Conservation (phyloP, 139 green algal species). For the Picochlorum sp. region DNA sequence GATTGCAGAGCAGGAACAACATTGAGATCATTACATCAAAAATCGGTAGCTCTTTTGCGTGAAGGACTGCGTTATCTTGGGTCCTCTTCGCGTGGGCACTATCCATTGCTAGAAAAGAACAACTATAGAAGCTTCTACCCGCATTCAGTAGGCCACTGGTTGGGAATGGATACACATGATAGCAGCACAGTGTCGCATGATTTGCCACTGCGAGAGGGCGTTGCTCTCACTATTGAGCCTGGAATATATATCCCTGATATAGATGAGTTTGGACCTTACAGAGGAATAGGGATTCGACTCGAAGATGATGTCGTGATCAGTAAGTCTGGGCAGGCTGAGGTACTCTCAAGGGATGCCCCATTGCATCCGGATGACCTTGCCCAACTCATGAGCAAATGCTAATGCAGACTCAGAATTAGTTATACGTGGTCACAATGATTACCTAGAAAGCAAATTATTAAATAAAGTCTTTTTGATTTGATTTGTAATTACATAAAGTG, state of each 20-base stretch:
- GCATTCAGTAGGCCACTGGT: constrained; percentile 58
- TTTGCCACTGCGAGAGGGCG: constrained; percentile 34
- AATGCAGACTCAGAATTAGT: not conserved
- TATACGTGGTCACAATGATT: too few species aligned
- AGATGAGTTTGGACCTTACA: constrained; percentile 33
- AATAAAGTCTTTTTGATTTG: too few species aligned
- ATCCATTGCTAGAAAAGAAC: not conserved
- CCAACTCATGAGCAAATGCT: constrained; percentile 5
- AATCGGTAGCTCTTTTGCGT: constrained; percentile 32
- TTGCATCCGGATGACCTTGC: constrained; percentile 20
- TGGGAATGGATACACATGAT: constrained; percentile 79
- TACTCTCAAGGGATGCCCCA: constrained; percentile 27
- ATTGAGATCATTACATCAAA: constrained; percentile 45
- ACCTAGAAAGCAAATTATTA: too few species aligned
- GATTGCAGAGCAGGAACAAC: constrained; percentile 34
- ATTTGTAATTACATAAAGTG: too few species aligned
- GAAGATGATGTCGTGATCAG: constrained; percentile 71
- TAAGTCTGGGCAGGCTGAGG: not conserved
- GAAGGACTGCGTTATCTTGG: constrained; percentile 20
- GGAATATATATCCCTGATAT: constrained; percentile 70
- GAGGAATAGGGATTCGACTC: constrained; percentile 53
- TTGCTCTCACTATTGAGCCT: constrained; percentile 72
- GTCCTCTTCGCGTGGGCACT: not conserved
- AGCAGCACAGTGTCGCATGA: constrained; percentile 43
- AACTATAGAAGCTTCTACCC: constrained; percentile 42